A percentile compares a stretch with the other conserved stretches of the same genome.
These are phyloP conservation scores for Ceriops zippeliana DNA, from an alignment of 345 rosid genomes.

Conservation along the genomic window DNA sequence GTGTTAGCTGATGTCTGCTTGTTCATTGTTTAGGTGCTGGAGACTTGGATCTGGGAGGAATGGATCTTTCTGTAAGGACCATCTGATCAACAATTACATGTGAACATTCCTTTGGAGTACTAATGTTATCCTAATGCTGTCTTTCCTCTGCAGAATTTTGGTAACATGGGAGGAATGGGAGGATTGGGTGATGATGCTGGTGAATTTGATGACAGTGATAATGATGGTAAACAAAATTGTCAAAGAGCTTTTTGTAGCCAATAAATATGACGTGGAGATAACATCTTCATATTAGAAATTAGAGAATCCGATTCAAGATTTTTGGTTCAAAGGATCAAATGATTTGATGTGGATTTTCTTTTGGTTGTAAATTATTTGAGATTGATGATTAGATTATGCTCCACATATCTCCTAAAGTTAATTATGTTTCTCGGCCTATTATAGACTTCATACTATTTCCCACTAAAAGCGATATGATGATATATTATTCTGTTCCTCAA, in stretches of 20 bases:
- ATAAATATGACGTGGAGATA: neutral
- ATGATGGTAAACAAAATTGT: slow-evolving; percentile 56
- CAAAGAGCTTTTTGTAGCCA: neutral
- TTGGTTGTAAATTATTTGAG: neutral
- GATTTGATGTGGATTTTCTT: neutral
- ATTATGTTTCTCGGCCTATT: neutral
- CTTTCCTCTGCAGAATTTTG: slow-evolving; percentile 34
- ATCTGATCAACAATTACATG: neutral
- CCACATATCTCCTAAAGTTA: neutral
- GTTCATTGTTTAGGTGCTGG: slow-evolving; percentile 43
- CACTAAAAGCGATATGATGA: no score
- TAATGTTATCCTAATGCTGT: neutral
- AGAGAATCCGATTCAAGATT: no score
- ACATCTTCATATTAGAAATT: neutral
- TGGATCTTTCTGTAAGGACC: slow-evolving; percentile 66
- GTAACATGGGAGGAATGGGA: slow-evolving; percentile 37
- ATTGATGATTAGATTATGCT: neutral
- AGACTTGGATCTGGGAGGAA: slow-evolving; percentile 61
- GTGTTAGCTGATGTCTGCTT: neutral
- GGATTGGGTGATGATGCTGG: slow-evolving; percentile 39
- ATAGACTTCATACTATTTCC: neutral
- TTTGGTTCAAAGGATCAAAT: no score
- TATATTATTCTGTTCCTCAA: no score
- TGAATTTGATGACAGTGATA: slow-evolving; percentile 83
- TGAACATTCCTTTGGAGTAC: neutral